These are phyloP conservation scores for Metschnikowia arizonensis DNA, from an alignment of 805 yeast genomes.

Conservation along the genomic window DNA sequence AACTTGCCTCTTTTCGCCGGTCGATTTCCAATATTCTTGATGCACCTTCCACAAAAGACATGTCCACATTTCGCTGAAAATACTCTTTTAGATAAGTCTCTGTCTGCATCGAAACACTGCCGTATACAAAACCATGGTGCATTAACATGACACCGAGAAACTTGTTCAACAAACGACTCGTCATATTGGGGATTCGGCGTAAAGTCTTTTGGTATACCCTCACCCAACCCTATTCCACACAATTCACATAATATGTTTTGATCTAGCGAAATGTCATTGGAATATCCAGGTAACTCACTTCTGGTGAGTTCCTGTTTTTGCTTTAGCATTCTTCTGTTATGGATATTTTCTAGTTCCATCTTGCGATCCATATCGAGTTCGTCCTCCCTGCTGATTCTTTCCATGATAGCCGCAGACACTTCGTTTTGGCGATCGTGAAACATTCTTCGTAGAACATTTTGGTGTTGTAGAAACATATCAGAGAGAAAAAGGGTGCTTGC, in stretches of 20 bases:
- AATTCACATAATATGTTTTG: slow-evolving; percentile 44
- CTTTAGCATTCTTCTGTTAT: slow-evolving; percentile 26
- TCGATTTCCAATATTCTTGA: slow-evolving; percentile 54
- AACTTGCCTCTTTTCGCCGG: slow-evolving; percentile 24
- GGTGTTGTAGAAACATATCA: slow-evolving; percentile 9
- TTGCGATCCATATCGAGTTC: slow-evolving; percentile 33
- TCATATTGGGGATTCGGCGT: slow-evolving; percentile 31
- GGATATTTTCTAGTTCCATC: slow-evolving; percentile 28
- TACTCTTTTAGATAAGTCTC: slow-evolving; percentile 58
- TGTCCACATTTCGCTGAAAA: slow-evolving; percentile 76
- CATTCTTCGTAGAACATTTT: slow-evolving; percentile 5
- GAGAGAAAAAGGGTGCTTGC: slow-evolving; percentile 1
- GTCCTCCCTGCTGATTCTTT: slow-evolving; percentile 38
- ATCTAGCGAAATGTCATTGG: slow-evolving; percentile 24
- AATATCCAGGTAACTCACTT: slow-evolving; percentile 26
- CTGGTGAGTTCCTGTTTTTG: slow-evolving; percentile 27
- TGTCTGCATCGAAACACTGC: slow-evolving; percentile 50
- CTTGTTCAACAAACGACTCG: slow-evolving; percentile 24
- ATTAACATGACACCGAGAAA: slow-evolving; percentile 27
- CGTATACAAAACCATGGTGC: slow-evolving; percentile 66
- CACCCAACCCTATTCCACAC: slow-evolving; percentile 72
- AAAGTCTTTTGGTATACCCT: slow-evolving; percentile 60
- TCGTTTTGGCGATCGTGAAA: slow-evolving; percentile 8
- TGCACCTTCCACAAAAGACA: slow-evolving; percentile 82
- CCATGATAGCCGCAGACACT: slow-evolving; percentile 30